Conservation (phyloP, 2,329 filamentous ascomycete genomes). For the Gremmenia infestans region DNA sequence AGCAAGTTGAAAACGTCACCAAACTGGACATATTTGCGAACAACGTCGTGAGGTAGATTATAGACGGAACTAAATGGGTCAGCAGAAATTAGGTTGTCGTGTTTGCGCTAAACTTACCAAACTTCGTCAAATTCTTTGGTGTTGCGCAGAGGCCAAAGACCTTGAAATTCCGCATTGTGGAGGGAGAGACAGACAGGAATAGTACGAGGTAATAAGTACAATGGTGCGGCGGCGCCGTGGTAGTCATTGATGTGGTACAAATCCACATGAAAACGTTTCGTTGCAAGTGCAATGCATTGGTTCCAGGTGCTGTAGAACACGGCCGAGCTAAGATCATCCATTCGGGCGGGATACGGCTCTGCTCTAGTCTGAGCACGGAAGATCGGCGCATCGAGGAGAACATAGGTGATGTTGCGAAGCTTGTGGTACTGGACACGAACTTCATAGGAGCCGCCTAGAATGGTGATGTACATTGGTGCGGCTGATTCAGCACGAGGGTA, state of each 20-base stretch:
- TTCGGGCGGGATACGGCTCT: slow-evolving; percentile 61
- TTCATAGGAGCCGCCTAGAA: slow-evolving; percentile 55
- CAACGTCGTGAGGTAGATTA: slow-evolving; percentile 53
- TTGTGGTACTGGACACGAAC: slow-evolving; percentile 60
- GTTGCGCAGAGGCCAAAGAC: slow-evolving; percentile 62
- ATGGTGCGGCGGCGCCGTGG: slow-evolving; percentile 56
- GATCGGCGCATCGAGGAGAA: slow-evolving; percentile 53
- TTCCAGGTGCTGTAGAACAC: slow-evolving; percentile 69
- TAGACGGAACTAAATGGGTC: slow-evolving; percentile 37
- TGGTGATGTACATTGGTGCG: slow-evolving; percentile 57
- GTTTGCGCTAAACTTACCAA: slow-evolving; percentile 38
- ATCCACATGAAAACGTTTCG: slow-evolving; percentile 57
- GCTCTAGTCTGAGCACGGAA: slow-evolving; percentile 59
- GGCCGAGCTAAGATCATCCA: slow-evolving; percentile 64
- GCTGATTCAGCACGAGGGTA: slow-evolving; percentile 56
- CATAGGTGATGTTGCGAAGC: slow-evolving; percentile 62
- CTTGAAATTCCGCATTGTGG: slow-evolving; percentile 67
- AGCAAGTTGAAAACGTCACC: slow-evolving; percentile 65
- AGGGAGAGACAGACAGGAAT: slow-evolving; percentile 59
- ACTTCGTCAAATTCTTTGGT: slow-evolving; percentile 58
- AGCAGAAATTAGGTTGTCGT: too few relatives aligned
- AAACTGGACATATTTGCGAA: slow-evolving; percentile 59
- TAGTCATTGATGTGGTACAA: slow-evolving; percentile 66
- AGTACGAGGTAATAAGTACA: slow-evolving; percentile 57
- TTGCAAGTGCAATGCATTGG: slow-evolving; percentile 60